These are phyloP conservation scores for Protostelium mycophagum DNA, from an alignment of 78 protist genomes.

Conservation along the genomic window DNA sequence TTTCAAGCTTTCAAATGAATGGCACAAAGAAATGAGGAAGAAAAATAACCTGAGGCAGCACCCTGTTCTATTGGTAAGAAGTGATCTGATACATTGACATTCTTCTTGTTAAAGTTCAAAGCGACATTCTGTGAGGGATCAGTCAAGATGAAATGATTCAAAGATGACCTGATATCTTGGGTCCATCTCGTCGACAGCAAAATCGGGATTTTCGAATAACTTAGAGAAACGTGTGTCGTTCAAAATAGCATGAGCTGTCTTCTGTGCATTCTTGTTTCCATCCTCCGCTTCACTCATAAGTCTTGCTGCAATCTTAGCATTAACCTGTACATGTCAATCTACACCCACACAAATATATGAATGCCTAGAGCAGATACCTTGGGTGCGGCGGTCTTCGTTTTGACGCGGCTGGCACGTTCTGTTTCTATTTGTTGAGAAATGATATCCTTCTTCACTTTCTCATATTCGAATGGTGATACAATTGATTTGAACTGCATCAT, in stretches of 20 bases:
- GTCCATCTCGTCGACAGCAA: not conserved
- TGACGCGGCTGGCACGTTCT: slow-evolving; percentile 41
- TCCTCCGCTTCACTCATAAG: slow-evolving; percentile 12
- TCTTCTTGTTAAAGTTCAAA: not conserved
- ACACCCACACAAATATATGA: slow-evolving; percentile 3
- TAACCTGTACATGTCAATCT: slow-evolving; percentile 23
- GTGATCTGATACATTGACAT: not conserved
- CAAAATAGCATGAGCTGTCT: not conserved
- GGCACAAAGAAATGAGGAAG: no score
- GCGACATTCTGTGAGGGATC: not conserved
- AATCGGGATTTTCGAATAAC: not conserved
- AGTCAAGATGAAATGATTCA: not conserved
- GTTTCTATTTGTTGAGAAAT: slow-evolving; percentile 43
- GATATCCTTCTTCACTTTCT: slow-evolving; percentile 23
- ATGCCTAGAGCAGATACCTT: no score
- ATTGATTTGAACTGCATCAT: slow-evolving; percentile 10
- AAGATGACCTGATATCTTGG: not conserved
- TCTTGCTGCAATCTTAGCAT: slow-evolving; percentile 38
- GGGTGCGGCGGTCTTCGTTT: slow-evolving; percentile 3
- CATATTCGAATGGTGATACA: slow-evolving; percentile 65
- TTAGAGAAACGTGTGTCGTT: not conserved
- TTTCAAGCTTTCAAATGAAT: no score
- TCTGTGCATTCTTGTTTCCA: slow-evolving; percentile 3
- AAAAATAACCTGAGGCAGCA: no score
- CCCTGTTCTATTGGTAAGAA: not conserved